phyloP scores from a whole-genome alignment of 331 rosid species.

The Erythrophleum ivorense region DNA sequence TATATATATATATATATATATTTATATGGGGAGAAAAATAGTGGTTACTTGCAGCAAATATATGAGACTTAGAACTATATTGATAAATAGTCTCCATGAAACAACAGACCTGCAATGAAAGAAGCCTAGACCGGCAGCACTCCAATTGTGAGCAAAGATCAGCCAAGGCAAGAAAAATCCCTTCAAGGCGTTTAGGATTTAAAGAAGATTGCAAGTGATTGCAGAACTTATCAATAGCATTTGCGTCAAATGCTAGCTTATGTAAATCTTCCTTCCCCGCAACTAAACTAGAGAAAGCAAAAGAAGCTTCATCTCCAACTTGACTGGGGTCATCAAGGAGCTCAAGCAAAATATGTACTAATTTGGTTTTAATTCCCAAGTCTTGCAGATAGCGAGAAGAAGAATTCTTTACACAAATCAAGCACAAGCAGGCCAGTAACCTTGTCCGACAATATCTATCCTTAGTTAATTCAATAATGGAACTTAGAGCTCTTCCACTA shows the following conservation, averaged over 20 bases:
- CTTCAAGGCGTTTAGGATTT: slow-evolving; percentile 69
- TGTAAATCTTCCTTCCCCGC: slow-evolving; percentile 74
- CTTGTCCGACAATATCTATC: slow-evolving; percentile 77
- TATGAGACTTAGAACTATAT: neutral
- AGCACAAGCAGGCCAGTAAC: slow-evolving; percentile 75
- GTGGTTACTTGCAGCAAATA: neutral
- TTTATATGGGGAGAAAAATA: neutral
- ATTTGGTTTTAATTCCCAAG: slow-evolving; percentile 66
- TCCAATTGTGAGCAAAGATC: slow-evolving; percentile 88
- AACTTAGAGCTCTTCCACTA: slow-evolving; percentile 60
- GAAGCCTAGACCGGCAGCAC: slow-evolving; percentile 78
- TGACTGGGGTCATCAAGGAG: slow-evolving; percentile 79
- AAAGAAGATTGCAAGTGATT: slow-evolving; percentile 55
- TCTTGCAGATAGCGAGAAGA: slow-evolving; percentile 69
- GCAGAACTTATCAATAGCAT: slow-evolving; percentile 78
- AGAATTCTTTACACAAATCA: slow-evolving; percentile 75
- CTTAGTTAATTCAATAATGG: slow-evolving; percentile 69
- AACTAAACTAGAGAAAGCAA: slow-evolving; percentile 67
- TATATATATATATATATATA: neutral
- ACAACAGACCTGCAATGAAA: slow-evolving; percentile 69
- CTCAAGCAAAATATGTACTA: slow-evolving; percentile 79
- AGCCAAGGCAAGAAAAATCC: slow-evolving; percentile 70
- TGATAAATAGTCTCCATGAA: slow-evolving; percentile 15
- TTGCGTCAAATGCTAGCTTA: slow-evolving; percentile 80
- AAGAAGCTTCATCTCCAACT: slow-evolving; percentile 87